Evolutionary conservation across 2,329 filamentous ascomycete species (phyloP), one percentile per base, ranked within the genome.

Genomic region (Fusarium chaquense): DNA sequence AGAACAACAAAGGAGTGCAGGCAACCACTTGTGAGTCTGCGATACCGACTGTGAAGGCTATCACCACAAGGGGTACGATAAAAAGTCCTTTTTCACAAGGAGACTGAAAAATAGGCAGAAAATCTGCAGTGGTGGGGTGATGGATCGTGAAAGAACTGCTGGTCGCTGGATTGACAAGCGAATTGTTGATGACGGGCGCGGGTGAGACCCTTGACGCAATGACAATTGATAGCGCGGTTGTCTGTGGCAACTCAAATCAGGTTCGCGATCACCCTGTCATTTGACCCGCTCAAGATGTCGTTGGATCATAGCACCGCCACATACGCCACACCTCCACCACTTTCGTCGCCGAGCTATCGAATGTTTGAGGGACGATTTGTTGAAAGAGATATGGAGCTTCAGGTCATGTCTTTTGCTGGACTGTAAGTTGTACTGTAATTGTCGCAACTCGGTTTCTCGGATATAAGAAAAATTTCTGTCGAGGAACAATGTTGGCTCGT

Each of bases 221-320:
- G 58, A 70, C 62, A 56, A 46, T 46, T 54, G 51, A 66, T 74
- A 76, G 76, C 70, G 70, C 70, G 69, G 78, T 78, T 80, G 76
- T 81, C 79, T 79, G 80, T 81, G 79, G 80, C 79, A 81, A 81
- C 79, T 72, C 65, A 58, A 72, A 65, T 53, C 61, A 67, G 54
- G 58, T 45, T 60, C 45, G 50, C 20, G 56, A 58, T 30, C 58
- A 33, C 65, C 71, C 55, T 73, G 71, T 69, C 67, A 71, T 62
- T 71, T 70, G 73, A 75, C 72, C 57, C 60, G 24, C 46, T 56
- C 24, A 18, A 30, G 13, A 22, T 20, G 24, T 28, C 24, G 32
- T 35, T 50, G 32, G 46, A 36, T 32, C 16, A 24, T 22, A 8
- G 58, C 60, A 68, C 68, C 50, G 72, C 72, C 72, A 66, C 67